These are phyloP conservation scores for Strigomonas oncopelti DNA, from an alignment of 208 protist genomes.

Conservation along the genomic window DNA sequence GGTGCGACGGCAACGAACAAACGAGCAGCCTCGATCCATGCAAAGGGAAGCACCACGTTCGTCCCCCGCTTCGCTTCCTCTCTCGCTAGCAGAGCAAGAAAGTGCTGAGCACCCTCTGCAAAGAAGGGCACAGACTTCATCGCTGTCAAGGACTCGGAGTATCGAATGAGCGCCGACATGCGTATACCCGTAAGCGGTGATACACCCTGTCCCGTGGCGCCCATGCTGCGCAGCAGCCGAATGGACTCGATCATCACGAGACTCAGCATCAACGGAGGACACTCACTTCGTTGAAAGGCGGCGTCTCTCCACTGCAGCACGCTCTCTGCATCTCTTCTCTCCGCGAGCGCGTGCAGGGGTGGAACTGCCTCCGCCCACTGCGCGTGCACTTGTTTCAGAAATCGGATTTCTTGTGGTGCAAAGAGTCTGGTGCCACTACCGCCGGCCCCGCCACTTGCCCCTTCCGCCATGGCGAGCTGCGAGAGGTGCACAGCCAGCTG, in stretches of 20 bases:
- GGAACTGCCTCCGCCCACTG: background rate
- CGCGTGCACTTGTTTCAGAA: background rate
- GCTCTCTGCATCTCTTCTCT: background rate
- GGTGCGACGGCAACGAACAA: background rate
- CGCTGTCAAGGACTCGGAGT: background rate
- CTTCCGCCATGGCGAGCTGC: background rate
- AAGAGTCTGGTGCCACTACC: background rate
- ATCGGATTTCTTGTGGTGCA: background rate
- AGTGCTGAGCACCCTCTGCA: background rate
- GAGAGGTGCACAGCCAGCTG: background rate
- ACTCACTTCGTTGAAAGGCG: background rate
- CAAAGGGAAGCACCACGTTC: background rate
- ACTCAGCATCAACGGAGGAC: background rate
- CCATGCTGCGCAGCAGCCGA: background rate
- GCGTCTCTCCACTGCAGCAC: background rate
- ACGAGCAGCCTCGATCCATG: background rate
- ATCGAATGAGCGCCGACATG: background rate
- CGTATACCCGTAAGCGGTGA: background rate
- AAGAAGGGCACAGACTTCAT: slow-evolving; percentile 17
- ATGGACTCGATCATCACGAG: background rate
- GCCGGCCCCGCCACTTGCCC: too few relatives aligned
- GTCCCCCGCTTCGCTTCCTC: background rate
- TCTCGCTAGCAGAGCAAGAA: background rate
- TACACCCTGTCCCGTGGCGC: background rate
- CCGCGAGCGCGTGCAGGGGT: background rate